phyloP scores from a whole-genome alignment of 1,284 basidiomycete genomes.

The Caloboletus firmus region DNA sequence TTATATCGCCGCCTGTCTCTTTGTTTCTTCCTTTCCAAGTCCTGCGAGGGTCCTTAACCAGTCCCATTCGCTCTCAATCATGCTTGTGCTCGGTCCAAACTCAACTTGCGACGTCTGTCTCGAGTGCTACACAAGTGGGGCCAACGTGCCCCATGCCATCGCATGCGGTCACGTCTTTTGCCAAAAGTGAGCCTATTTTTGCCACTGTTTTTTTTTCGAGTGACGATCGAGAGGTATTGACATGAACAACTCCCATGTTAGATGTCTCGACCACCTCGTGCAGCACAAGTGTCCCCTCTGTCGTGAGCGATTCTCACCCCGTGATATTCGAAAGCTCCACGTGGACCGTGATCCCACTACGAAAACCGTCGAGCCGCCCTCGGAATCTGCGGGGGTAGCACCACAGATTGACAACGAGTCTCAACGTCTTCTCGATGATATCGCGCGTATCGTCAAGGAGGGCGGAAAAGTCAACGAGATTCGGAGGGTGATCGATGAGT shows the following conservation, averaged over 20 bases:
- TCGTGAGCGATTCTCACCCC: conserved; percentile 32
- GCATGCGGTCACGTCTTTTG: conserved; percentile 49
- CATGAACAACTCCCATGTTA: conserved; percentile 7
- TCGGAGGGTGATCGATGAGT: conserved; percentile 37
- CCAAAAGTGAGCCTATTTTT: conserved; percentile 28
- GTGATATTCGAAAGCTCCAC: conserved; percentile 36
- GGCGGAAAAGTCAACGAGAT: conserved; percentile 39
- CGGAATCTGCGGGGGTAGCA: conserved; percentile 14
- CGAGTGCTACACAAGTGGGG: conserved; percentile 40
- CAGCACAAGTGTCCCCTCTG: conserved; percentile 39
- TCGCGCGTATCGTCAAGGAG: conserved; percentile 40
- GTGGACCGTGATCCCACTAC: conserved; percentile 27
- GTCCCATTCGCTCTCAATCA: conserved; percentile 33
- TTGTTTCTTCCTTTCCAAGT: not conserved
- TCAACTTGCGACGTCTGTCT: conserved; percentile 52
- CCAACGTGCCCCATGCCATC: conserved; percentile 42
- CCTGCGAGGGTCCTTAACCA: conserved; percentile 35
- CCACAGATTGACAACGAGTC: conserved; percentile 34
- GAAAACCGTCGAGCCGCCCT: conserved; percentile 4
- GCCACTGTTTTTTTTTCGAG: not conserved
- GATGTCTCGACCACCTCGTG: conserved; percentile 36
- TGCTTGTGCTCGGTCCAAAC: conserved; percentile 46
- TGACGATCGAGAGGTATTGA: conserved; percentile 1
- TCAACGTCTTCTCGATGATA: conserved; percentile 36
- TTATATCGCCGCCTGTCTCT: conserved; percentile 24